Evolutionary conservation across 768 basidiomycete species (phyloP).

Genomic region (Crucibulum laeve): DNA sequence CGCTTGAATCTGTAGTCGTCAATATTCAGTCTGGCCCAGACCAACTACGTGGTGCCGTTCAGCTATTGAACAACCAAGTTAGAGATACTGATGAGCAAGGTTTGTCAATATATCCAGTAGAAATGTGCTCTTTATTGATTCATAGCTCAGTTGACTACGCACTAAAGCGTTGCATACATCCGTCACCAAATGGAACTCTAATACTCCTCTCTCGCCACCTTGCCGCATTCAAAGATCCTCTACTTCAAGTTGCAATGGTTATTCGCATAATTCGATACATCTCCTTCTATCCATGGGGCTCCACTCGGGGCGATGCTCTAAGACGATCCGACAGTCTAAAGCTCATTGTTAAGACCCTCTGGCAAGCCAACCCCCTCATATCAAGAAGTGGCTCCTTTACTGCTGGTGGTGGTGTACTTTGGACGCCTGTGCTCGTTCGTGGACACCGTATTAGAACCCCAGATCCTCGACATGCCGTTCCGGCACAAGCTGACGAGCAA

Average conservation of each 20-base stretch:
- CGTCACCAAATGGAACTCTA: slow-evolving; percentile 48
- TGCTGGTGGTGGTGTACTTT: slow-evolving; percentile 60
- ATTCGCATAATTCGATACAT: slow-evolving; percentile 62
- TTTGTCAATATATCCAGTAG: slow-evolving; percentile 11
- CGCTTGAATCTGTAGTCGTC: slow-evolving; percentile 24
- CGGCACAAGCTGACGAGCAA: slow-evolving; percentile 10
- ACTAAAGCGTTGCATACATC: slow-evolving; percentile 28
- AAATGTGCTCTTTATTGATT: slow-evolving; percentile 5
- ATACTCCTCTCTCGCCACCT: slow-evolving; percentile 36
- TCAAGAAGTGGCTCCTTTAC: slow-evolving; percentile 31
- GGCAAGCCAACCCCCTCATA: slow-evolving; percentile 28
- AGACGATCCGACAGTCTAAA: slow-evolving; percentile 43
- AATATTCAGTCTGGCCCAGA: slow-evolving; percentile 26
- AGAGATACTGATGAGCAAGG: slow-evolving; percentile 44
- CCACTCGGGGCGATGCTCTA: slow-evolving; percentile 53
- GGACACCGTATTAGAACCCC: slow-evolving; percentile 16
- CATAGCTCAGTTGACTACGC: slow-evolving; percentile 34
- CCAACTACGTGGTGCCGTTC: slow-evolving; percentile 33
- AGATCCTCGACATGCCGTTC: slow-evolving; percentile 7
- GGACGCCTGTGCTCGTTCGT: slow-evolving; percentile 47
- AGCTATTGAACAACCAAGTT: slow-evolving; percentile 26
- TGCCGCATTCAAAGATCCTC: slow-evolving; percentile 23
- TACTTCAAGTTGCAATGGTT: slow-evolving; percentile 37
- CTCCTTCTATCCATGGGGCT: slow-evolving; percentile 78
- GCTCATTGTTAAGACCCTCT: slow-evolving; percentile 46